phyloP scores from a whole-genome alignment of 2,329 filamentous ascomycete species.

The Coniochaeta hoffmannii region DNA sequence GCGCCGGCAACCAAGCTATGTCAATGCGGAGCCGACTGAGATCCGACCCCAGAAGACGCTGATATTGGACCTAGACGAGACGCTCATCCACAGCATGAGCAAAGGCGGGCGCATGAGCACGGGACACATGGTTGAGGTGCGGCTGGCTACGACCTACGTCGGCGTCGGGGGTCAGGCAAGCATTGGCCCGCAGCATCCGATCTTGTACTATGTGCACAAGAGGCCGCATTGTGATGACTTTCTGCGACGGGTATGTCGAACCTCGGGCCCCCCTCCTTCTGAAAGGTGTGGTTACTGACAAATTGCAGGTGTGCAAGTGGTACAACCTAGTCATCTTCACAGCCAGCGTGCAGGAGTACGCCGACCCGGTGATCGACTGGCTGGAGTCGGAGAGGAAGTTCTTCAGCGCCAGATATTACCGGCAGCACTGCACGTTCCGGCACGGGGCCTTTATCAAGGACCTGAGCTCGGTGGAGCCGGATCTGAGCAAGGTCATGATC shows the following conservation, averaged over 20 bases:
- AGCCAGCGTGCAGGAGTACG: conserved; percentile 95
- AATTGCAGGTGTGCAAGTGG: conserved; percentile 76
- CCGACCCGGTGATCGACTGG: conserved; percentile 98
- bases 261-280: neutral
- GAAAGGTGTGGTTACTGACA: neutral
- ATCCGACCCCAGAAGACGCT: conserved; percentile 77
- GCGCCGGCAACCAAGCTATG: conserved; percentile 80
- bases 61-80: conserved; percentile 93
- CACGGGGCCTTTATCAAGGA: conserved; percentile 99
- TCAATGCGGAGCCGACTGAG: conserved; percentile 47
- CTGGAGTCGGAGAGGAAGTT: conserved; percentile 94
- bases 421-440: conserved; percentile 92
- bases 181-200: conserved; percentile 83
- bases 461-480: conserved; percentile 88
- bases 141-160: conserved; percentile 66
- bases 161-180: conserved; percentile 58
- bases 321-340: conserved; percentile 97
- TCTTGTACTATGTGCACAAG: conserved; percentile 98
- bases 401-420: conserved; percentile 88
- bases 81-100: conserved; percentile 94
- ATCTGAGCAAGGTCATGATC: conserved; percentile 97
- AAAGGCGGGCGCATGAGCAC: conserved; percentile 94
- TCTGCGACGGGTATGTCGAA: conserved; percentile 61
- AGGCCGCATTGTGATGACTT: conserved; percentile 96
- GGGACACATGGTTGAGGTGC: conserved; percentile 98